Base-by-base conservation (phyloP, 176 grass and related monocot species). In the Thalia dealbata region DNA sequence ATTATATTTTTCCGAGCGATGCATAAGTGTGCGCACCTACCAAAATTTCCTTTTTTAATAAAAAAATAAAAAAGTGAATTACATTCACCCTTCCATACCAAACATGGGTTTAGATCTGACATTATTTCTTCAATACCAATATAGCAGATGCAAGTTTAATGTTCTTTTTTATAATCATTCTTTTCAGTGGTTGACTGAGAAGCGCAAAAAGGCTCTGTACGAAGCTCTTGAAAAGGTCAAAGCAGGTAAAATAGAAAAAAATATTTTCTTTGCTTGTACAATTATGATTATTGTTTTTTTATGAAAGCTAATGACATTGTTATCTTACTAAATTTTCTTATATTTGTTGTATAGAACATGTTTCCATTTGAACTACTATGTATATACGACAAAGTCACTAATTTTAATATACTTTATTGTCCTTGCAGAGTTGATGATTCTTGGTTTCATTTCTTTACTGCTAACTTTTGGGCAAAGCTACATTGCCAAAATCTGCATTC, bases 391-490 rank as follows among this genome's bases (percentile, higher is more conserved):
- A 22, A 45, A 70, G 9, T 46, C 25, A 72, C 69, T 52, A 18
- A 72, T 16, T 12, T 28, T 27, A 19, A 44, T 69, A 28, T 28
- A 28, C 3, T 29, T 27, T 26, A 0, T 52, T 30, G 9, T 18
- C 3, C 32, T 51, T 68, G 51, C 79, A 85, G 93, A 97, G 72
- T 74, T 97, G 65, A 97, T 97, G 95, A 73, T 97, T 79, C 87
- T 97, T 16, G 89, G 95, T 18, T 97, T 97, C 81, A 90, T 97
- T 73, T 97, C 95, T 52, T 86, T 92, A 28, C 81, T 92, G 15
- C 95, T 97, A 14, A 88, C 91, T 9, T 97, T 97, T 45, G 82
- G 89, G 6, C 87, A 92, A 76, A 92, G 78, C 67, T 92, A 97
- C 79, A 88, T 92, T 50, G 75, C 86, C 60, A 91, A 83, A 83